These are phyloP conservation scores for Sextonia rubra DNA, from an alignment of 164 flowering plant genomes.

Conservation along the genomic window DNA sequence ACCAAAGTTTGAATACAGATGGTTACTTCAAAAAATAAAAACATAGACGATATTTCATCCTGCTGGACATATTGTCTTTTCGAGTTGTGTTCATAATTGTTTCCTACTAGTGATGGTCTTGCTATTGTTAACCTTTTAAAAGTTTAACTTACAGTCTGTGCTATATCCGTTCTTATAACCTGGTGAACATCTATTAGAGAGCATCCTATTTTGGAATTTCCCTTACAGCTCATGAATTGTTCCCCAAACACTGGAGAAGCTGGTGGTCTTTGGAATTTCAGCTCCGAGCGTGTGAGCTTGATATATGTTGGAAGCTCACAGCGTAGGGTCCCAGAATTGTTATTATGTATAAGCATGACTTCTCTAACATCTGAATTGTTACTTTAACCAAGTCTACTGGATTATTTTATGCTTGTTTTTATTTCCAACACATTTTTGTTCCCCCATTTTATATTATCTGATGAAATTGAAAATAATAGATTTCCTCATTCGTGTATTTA, in stretches of 20 bases:
- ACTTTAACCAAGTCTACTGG: not conserved
- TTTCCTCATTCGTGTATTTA: slow-evolving; percentile 2
- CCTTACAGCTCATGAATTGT: not conserved
- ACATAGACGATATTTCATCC: too few relatives aligned
- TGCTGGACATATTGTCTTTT: too few relatives aligned
- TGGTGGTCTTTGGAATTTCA: not conserved
- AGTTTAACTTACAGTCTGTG: not conserved
- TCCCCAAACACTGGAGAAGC: not conserved
- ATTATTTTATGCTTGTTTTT: not conserved
- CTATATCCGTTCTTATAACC: not conserved
- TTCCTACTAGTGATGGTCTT: too few relatives aligned
- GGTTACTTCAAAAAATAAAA: too few relatives aligned
- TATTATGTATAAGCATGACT: not conserved
- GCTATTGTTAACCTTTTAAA: too few relatives aligned
- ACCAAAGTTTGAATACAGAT: too few relatives aligned
- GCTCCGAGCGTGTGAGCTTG: not conserved
- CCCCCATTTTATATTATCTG: not conserved
- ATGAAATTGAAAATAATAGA: not conserved
- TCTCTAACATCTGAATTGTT: not conserved
- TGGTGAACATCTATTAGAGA: not conserved
- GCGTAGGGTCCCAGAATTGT: not conserved
- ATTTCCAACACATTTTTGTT: not conserved
- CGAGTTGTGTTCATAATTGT: too few relatives aligned
- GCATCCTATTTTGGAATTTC: not conserved
- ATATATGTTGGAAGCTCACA: not conserved